phyloP scores from a whole-genome alignment of 192 early-diverging fungal species.

The Podochytrium sp. region DNA sequence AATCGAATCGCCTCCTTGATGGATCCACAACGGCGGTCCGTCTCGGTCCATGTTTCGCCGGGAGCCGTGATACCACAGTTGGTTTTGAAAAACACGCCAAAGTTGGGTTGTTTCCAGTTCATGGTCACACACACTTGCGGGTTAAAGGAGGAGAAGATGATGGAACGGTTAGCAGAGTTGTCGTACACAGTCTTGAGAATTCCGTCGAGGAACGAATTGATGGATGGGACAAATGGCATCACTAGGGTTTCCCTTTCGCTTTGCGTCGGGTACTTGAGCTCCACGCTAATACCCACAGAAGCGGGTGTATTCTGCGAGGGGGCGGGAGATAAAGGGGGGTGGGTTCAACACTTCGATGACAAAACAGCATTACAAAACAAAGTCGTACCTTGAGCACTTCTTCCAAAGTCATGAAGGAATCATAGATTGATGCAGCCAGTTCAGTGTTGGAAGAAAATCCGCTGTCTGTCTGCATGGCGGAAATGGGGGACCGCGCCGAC shows the following conservation, averaged over 20 bases:
- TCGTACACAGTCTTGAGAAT: constrained; percentile 89
- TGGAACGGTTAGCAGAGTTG: constrained; percentile 53
- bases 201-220: constrained; percentile 87
- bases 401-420: constrained; percentile 57
- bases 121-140: constrained; percentile 88
- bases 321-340: neutral
- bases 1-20: constrained; percentile 96
- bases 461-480: constrained; percentile 23
- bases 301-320: constrained; percentile 62
- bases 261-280: constrained; percentile 85
- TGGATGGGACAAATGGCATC: constrained; percentile 65
- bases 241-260: constrained; percentile 56
- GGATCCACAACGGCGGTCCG: constrained; percentile 55
- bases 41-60: constrained; percentile 22
- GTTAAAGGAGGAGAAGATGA: constrained; percentile 92
- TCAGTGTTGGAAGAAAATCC: constrained; percentile 1
- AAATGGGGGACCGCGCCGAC: neutral
- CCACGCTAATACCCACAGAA: constrained; percentile 80
- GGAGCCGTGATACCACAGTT: constrained; percentile 65
- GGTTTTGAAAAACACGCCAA: constrained; percentile 92
- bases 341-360: no score
- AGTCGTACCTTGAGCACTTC: constrained; percentile 75
- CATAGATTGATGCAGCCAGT: constrained; percentile 21
- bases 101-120: constrained; percentile 99
- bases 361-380: no score